Evolutionary conservation across 495 filamentous ascomycete genomes (phyloP).

Genomic region (Apiosordaria backusii): DNA sequence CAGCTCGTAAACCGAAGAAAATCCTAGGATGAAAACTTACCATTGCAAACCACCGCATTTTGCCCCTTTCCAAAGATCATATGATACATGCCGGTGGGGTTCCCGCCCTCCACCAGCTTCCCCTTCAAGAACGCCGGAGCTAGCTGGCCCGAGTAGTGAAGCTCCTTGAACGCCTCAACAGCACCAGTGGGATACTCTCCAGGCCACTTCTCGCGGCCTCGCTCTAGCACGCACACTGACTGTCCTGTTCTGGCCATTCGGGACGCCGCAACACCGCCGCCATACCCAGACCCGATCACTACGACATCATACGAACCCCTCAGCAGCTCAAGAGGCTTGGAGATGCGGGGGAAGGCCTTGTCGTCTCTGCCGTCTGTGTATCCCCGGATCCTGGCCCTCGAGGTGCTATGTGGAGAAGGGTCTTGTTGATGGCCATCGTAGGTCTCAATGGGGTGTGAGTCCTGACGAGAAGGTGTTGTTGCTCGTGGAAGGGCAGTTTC

Average conservation of each 20-base stretch:
- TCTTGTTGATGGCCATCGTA: not conserved
- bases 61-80: conserved; percentile 61
- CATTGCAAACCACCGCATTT: conserved; percentile 63
- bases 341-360: conserved; percentile 49
- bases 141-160: conserved; percentile 57
- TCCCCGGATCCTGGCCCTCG: conserved; percentile 35
- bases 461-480: not conserved
- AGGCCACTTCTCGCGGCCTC: conserved; percentile 61
- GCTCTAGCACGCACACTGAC: conserved; percentile 60
- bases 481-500: not conserved
- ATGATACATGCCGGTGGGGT: conserved; percentile 62
- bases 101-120: conserved; percentile 42
- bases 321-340: conserved; percentile 55
- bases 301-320: conserved; percentile 59
- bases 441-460: not conserved
- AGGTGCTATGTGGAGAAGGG: not conserved
- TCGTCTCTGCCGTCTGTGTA: conserved; percentile 42
- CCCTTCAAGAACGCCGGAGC: conserved; percentile 40
- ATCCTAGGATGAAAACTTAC: conserved; percentile 32
- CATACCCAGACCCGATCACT: conserved; percentile 65
- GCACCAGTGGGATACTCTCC: conserved; percentile 57
- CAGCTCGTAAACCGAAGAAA: not conserved
- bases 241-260: conserved; percentile 61
- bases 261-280: conserved; percentile 62
- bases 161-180: conserved; percentile 38